Base-by-base conservation (phyloP, 306 rosid species). In the Trifolium dubium region DNA sequence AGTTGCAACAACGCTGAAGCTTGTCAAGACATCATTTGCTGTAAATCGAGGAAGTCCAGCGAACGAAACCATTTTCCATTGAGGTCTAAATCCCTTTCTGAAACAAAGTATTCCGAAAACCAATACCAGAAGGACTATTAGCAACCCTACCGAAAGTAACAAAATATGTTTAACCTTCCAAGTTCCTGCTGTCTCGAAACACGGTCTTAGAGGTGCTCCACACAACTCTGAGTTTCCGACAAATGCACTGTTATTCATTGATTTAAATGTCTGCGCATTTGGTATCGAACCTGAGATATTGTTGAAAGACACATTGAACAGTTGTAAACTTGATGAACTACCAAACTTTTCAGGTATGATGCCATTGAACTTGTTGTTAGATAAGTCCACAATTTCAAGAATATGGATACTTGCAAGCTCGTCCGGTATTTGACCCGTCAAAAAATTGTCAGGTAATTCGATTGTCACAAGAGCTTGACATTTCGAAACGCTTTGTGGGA, bases 51-150 rank as follows among this genome's bases (percentile, higher is more conserved):
- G 97, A 64, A 93, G 88, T 72, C 98, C 97, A 6, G 49, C 55
- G 72, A 83, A 92, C 9, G 97, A 88, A 50, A 88, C 85, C 97
- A 89, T 94, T 94, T 88, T 88, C 96, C 96, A 89, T 76, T 82
- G 92, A 56, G 82, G 81, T 76, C 62, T 83, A 47, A 82, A 37
- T 28, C 84, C 84, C 79, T 81, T 51, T 70, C 79, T 85, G 71
- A 79, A 70, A 60, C 86, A 82, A 69, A 89, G 49, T 44, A 85
- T 31, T 62, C 87, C 92, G 43, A 79, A 69, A 56, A 79, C 81
- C 12, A 85, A 72, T 40, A 87, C 86, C 63, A 87, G 72, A 46
- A 86, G 75, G 79, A 87, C 72, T 80, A 78, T 74, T 31, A 80
- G 64, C 64, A 87, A 73, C 60, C 92, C 92, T 17, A 83, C 79